These are phyloP conservation scores for Tolypocladium tropicale DNA, from an alignment of 2,329 filamentous ascomycete genomes.

Conservation along the genomic window DNA sequence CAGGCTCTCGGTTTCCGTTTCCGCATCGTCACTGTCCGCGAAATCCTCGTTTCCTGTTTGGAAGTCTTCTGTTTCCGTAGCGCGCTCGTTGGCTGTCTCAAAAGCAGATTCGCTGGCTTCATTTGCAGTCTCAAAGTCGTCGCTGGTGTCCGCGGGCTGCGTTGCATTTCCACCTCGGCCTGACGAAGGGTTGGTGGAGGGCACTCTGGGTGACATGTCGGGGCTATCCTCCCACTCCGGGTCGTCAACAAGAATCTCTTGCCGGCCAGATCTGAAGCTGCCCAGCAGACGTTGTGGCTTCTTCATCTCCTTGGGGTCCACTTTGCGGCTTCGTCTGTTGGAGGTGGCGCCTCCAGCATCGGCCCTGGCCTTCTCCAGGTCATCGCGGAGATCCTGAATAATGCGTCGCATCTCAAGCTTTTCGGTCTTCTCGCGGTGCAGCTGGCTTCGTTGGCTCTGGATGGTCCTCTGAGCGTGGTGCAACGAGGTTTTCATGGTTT, in stretches of 20 bases:
- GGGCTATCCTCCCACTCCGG: conserved; percentile 81
- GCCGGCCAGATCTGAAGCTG: conserved; percentile 59
- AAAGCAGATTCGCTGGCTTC: conserved; percentile 60
- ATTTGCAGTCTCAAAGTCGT: conserved; percentile 72
- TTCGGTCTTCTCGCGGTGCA: conserved; percentile 96
- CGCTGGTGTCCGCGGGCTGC: conserved; percentile 40
- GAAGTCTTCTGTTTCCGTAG: conserved; percentile 88
- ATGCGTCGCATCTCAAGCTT: conserved; percentile 93
- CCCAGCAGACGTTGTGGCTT: conserved; percentile 73
- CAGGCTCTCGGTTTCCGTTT: conserved; percentile 78
- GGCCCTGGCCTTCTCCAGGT: conserved; percentile 63
- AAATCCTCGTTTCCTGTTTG: conserved; percentile 81
- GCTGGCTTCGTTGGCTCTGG: conserved; percentile 86
- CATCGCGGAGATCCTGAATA: conserved; percentile 89
- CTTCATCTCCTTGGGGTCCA: conserved; percentile 60
- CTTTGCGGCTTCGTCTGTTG: conserved; percentile 53
- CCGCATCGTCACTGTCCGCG: conserved; percentile 66
- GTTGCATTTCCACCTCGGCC: conserved; percentile 6
- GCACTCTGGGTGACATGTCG: conserved; percentile 15
- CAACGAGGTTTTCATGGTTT: conserved; percentile 89
- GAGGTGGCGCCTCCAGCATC: conserved; percentile 32
- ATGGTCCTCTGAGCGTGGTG: conserved; percentile 95
- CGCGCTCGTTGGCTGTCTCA: conserved; percentile 64
- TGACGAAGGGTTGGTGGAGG: conserved; percentile 11
- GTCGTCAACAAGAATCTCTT: conserved; percentile 72